Evolutionary conservation across 768 basidiomycete species (phyloP).

Genomic region (Pulveroboletus sp.): DNA sequence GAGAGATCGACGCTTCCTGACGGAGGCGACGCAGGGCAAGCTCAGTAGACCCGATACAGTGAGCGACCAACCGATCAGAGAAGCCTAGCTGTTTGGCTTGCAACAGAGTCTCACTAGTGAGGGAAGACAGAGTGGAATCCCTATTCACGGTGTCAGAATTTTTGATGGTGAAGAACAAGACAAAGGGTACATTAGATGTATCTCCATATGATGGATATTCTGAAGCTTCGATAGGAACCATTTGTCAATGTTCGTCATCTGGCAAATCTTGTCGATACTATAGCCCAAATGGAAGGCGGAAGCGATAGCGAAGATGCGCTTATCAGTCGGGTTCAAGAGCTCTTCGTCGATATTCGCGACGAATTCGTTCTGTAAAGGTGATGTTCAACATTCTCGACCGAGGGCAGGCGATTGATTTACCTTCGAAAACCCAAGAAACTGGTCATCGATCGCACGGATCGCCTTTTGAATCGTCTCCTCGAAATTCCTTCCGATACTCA

Average conservation of each 20-base stretch:
- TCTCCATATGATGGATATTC: constrained; percentile 80
- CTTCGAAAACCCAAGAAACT: constrained; percentile 89
- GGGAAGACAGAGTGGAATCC: constrained; percentile 56
- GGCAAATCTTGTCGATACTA: constrained; percentile 92
- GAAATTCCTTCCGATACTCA: constrained; percentile 97
- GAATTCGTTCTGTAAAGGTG: constrained; percentile 63
- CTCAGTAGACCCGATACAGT: constrained; percentile 82
- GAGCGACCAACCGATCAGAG: constrained; percentile 88
- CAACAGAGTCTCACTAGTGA: constrained; percentile 60
- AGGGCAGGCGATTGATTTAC: constrained; percentile 33
- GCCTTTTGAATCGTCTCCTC: constrained; percentile 99
- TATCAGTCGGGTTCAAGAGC: constrained; percentile 91
- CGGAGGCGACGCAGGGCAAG: constrained; percentile 88
- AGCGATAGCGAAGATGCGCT: constrained; percentile 94
- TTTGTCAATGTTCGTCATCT: constrained; percentile 97
- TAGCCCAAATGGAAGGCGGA: constrained; percentile 91
- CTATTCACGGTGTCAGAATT: constrained; percentile 35
- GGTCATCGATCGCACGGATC: constrained; percentile 93
- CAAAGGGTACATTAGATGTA: constrained; percentile 58
- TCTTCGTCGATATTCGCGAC: constrained; percentile 93
- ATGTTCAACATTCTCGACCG: background rate
- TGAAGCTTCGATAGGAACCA: constrained; percentile 95
- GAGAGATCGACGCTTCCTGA: constrained; percentile 75
- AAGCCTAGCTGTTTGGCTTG: constrained; percentile 94
- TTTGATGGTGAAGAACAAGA: background rate